Evolutionary conservation across 805 yeast species (phyloP).

Genomic region (Candida pseudofarinosa): DNA sequence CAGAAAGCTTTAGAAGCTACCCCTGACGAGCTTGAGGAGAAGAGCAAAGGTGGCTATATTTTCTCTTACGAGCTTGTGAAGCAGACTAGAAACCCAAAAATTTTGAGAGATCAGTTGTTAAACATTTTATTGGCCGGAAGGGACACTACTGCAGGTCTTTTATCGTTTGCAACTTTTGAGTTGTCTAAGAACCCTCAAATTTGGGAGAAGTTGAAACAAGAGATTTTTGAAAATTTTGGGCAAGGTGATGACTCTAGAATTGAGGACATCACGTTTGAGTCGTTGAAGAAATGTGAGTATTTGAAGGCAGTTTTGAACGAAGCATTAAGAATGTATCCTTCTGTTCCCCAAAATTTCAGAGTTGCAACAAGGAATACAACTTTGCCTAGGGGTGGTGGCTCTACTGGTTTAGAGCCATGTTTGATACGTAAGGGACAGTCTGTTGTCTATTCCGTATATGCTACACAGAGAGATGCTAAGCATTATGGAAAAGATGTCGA

Average conservation of each 20-base stretch:
- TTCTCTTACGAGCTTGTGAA: conserved; percentile 38
- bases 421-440: conserved; percentile 41
- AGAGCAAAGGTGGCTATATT: conserved; percentile 24
- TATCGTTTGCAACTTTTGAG: conserved; percentile 32
- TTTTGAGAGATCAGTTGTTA: conserved; percentile 35
- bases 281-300: conserved; percentile 37
- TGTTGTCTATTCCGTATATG: conserved; percentile 37
- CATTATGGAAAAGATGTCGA: conserved; percentile 28
- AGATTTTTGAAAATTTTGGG: conserved; percentile 29
- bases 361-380: conserved; percentile 43
- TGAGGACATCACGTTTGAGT: conserved; percentile 32
- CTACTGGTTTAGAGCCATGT: conserved; percentile 34
- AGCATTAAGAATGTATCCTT: conserved; percentile 34
- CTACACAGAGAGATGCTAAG: conserved; percentile 38
- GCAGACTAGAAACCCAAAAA: conserved; percentile 32
- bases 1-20: conserved; percentile 24
- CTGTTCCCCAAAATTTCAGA: conserved; percentile 49
- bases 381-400: conserved; percentile 49
- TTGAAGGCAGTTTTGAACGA: conserved; percentile 35
- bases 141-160: conserved; percentile 40
- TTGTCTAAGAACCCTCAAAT: conserved; percentile 31
- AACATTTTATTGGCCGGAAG: conserved; percentile 41
- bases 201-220: conserved; percentile 27
- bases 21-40: conserved; percentile 22
- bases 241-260: conserved; percentile 23